Conservation (phyloP, 257 asterid species). For the Linaria vulgaris region DNA sequence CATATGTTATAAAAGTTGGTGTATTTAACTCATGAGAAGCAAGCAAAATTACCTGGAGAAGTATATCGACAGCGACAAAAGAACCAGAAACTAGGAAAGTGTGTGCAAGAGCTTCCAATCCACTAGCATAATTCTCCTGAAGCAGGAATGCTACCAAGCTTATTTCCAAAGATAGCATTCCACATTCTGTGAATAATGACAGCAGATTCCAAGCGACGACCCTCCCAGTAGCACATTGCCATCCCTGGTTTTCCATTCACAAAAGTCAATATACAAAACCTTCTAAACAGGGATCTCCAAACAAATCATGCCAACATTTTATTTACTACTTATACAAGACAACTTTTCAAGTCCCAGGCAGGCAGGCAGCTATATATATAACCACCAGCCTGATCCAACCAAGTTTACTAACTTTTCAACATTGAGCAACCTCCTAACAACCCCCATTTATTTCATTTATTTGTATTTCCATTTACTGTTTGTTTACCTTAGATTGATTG, state of each 20-base stretch:
- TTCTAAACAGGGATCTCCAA: background rate
- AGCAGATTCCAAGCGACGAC: constrained; percentile 71
- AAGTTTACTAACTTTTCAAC: background rate
- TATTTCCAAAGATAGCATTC: constrained; percentile 71
- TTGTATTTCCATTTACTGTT: background rate
- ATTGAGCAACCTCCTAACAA: background rate
- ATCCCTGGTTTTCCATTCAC: constrained; percentile 48
- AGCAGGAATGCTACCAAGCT: constrained; percentile 82
- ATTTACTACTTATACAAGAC: background rate
- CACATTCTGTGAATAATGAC: constrained; percentile 66
- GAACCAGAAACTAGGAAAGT: constrained; percentile 76
- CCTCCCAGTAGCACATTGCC: constrained; percentile 83
- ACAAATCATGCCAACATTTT: background rate
- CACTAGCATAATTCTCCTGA: constrained; percentile 75
- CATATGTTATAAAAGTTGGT: background rate
- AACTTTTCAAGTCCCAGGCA: background rate
- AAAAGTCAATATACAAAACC: constrained; percentile 5
- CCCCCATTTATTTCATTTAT: background rate
- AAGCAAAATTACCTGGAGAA: constrained; percentile 66
- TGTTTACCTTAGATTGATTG: too few relatives aligned
- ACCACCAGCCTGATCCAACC: constrained; percentile 17
- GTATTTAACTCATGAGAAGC: constrained; percentile 1
- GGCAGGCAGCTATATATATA: background rate
- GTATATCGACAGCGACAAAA: constrained; percentile 66
- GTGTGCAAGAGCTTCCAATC: constrained; percentile 80